Conservation (phyloP, 148 eudicot genomes). For the Salicornia ramosissima region DNA sequence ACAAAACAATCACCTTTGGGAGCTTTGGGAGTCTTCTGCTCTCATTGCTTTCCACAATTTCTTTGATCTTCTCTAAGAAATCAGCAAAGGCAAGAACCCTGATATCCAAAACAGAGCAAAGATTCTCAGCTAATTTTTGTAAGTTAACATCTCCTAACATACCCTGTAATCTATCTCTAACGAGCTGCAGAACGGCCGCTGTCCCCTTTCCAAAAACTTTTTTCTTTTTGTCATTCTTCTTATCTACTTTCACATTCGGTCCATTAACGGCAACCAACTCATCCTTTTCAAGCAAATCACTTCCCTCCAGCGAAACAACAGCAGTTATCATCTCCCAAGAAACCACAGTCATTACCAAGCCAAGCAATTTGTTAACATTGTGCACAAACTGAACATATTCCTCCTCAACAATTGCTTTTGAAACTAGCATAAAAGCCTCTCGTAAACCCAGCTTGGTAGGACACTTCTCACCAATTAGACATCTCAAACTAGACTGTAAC, state of each 20-base stretch:
- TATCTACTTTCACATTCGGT: conserved; percentile 30
- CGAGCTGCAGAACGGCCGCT: conserved; percentile 42
- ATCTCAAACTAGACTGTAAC: conserved; percentile 30
- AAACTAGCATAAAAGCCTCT: conserved; percentile 24
- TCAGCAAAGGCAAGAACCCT: conserved; percentile 38
- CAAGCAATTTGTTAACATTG: conserved; percentile 38
- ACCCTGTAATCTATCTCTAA: conserved; percentile 51
- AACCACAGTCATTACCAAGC: conserved; percentile 39
- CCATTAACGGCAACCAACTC: conserved; percentile 16
- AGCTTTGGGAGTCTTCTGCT: conserved; percentile 88
- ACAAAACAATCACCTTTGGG: conserved; percentile 53
- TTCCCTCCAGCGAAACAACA: conserved; percentile 48
- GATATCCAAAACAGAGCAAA: conserved; percentile 48
- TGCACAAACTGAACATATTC: conserved; percentile 47
- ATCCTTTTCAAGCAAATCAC: conserved; percentile 30
- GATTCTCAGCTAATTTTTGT: conserved; percentile 31
- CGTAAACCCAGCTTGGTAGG: conserved; percentile 29
- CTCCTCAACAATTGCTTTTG: conserved; percentile 34
- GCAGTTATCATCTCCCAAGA: conserved; percentile 61
- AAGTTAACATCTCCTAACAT: conserved; percentile 21
- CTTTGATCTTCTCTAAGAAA: conserved; percentile 60
- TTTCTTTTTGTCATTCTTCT: conserved; percentile 60
- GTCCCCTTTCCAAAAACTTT: conserved; percentile 81
- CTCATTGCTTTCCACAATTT: conserved; percentile 89
- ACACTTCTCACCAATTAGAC: conserved; percentile 35